phyloP scores from a whole-genome alignment of 192 early-diverging fungal species.

The Allomyces arbusculus region DNA sequence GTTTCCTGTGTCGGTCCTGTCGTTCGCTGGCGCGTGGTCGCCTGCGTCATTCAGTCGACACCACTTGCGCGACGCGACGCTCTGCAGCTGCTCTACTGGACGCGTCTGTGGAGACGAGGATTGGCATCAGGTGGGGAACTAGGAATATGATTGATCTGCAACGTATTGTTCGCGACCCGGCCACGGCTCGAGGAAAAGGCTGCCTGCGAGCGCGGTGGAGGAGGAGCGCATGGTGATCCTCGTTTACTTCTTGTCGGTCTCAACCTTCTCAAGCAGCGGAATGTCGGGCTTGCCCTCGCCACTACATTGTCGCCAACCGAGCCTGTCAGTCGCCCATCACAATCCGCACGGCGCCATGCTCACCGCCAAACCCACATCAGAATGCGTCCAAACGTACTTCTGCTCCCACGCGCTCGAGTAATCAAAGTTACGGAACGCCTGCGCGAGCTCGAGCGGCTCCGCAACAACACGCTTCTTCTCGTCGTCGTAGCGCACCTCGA shows the following conservation, averaged over 20 bases:
- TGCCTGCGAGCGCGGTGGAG: neutral
- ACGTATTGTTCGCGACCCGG: too few species aligned
- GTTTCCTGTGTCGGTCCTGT: too few species aligned
- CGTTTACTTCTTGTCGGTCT: neutral
- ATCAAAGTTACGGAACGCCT: slow-evolving; percentile 92
- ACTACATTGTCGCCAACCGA: neutral
- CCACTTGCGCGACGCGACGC: too few species aligned
- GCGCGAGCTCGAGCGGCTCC: slow-evolving; percentile 86
- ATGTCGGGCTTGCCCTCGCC: neutral
- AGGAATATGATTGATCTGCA: too few species aligned
- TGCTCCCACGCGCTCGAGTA: slow-evolving; percentile 89
- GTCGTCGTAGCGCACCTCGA: slow-evolving; percentile 95
- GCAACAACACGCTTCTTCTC: slow-evolving; percentile 92
- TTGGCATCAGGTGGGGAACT: too few species aligned
- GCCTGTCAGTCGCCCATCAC: neutral
- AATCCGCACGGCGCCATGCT: neutral
- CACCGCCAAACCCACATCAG: neutral
- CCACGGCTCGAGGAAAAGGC: neutral
- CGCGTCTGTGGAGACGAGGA: too few species aligned
- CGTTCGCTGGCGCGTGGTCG: too few species aligned
- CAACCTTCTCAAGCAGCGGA: neutral
- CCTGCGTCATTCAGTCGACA: too few species aligned
- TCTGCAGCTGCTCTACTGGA: too few species aligned
- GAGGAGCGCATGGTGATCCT: neutral
- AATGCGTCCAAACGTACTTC: slow-evolving; percentile 2